Conservation (phyloP, 179 eudicot species). For the Silene vulgaris region DNA sequence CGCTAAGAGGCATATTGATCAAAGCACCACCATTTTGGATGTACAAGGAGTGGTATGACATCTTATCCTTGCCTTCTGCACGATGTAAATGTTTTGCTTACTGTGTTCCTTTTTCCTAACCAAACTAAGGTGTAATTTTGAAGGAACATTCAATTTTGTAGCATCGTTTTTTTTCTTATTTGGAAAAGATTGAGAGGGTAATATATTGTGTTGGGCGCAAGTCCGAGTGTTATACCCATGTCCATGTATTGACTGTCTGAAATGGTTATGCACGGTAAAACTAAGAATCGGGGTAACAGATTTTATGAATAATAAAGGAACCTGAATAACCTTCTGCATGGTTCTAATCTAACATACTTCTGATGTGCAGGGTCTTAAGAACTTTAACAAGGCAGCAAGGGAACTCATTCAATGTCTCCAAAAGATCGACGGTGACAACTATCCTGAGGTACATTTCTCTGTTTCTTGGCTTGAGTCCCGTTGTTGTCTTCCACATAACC, state of each 20-base stretch:
- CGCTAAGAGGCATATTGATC: conserved; percentile 77
- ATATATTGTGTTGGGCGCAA: too few species aligned
- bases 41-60: conserved; percentile 88
- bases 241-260: too few species aligned
- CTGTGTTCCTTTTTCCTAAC: too few species aligned
- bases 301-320: not conserved
- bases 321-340: not conserved
- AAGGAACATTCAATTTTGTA: too few species aligned
- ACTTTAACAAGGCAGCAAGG: conserved; percentile 73
- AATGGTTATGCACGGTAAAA: not conserved
- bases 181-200: too few species aligned
- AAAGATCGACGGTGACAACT: conserved; percentile 78
- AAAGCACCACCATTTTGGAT: conserved; percentile 83
- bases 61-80: not conserved
- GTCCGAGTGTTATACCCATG: too few species aligned
- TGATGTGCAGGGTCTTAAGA: conserved; percentile 66
- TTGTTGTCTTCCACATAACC: not conserved
- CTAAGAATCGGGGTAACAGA: not conserved
- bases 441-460: conserved; percentile 59
- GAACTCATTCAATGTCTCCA: conserved; percentile 73
- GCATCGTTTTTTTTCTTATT: too few species aligned
- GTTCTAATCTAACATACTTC: not conserved
- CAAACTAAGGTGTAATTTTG: not conserved
- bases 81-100: not conserved
- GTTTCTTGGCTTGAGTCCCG: not conserved